These are phyloP conservation scores for Cyclocybe cylindracea DNA, from an alignment of 768 basidiomycete species.

Conservation along the genomic window DNA sequence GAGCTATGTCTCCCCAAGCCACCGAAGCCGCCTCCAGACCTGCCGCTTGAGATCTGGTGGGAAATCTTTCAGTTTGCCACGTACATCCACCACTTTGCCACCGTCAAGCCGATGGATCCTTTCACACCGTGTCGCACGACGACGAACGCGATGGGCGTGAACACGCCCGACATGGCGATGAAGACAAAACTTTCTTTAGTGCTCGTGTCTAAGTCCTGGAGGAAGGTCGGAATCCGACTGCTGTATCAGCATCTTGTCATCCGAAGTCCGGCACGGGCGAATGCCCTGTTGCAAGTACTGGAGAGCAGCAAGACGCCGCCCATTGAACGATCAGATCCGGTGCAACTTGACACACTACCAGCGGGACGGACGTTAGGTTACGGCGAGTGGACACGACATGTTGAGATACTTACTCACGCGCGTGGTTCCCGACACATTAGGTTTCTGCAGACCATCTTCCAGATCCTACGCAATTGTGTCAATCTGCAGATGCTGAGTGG, in stretches of 20 bases:
- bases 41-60: constrained; percentile 55
- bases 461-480: constrained; percentile 45
- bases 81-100: constrained; percentile 42
- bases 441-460: constrained; percentile 44
- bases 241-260: constrained; percentile 49
- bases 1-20: constrained; percentile 6
- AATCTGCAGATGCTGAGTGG: constrained; percentile 47
- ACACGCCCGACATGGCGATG: constrained; percentile 46
- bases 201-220: constrained; percentile 49
- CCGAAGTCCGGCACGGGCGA: constrained; percentile 44
- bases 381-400: constrained; percentile 48
- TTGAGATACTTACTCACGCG: constrained; percentile 48
- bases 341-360: neutral
- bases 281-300: constrained; percentile 36
- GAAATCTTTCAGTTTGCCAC: constrained; percentile 61
- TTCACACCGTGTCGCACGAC: constrained; percentile 42
- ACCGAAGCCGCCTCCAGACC: constrained; percentile 26
- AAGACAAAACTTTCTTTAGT: constrained; percentile 52
- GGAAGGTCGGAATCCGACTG: constrained; percentile 39
- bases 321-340: constrained; percentile 5
- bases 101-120: constrained; percentile 47
- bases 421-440: constrained; percentile 36
- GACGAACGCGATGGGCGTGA: constrained; percentile 45
- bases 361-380: constrained; percentile 20
- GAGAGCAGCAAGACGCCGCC: constrained; percentile 19